Evolutionary conservation across 345 rosid genomes (phyloP), one percentile per base, ranked within the genome.

Genomic region (Nasturtium officinale): DNA sequence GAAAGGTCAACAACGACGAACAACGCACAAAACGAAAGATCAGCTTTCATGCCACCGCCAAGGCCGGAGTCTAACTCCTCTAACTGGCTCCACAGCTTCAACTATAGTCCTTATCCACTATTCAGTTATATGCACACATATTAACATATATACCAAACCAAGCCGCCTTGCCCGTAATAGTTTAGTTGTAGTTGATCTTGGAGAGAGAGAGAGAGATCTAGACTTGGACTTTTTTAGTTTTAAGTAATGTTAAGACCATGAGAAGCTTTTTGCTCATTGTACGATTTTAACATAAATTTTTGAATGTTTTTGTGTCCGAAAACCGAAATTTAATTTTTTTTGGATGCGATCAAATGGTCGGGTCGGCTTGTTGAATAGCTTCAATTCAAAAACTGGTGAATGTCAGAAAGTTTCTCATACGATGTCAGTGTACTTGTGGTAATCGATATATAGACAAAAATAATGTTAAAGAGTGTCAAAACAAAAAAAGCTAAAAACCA

Each of bases 1-100:
- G 53, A 61, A 65, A 56, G 77, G 64, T 35, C 63, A 58, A 18
- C 9, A 16, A 46, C 15, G 50, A 30, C 11, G 60, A 30, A 20
- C 46, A 35, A 65, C 26, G 6, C 28, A 9, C 48, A n/a, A 9
- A 66, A 51, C 23, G 16, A 33, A 50, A 51, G 50, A 66, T 33
- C 4, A 35, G 3, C 48, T 21, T 23, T 66, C 25, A 25, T 52
- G 50, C 26, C 25, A 26, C 61, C 23, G 12, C 37, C 60, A 53
- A 18, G 5, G 50, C 9, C 16, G n/a, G 37, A 62, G 26, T 62
- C 38, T 73, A 74, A 17, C 65, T 74, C 90, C 67, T 77, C 79
- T 71, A 81, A 83, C 83, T 80, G 82, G 67, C 83, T 85, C 69
- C 82, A 81, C 73, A 78, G 74, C 88, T 83, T 75, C 71, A 77